A percentile compares a stretch with the other conserved stretches of the same genome.
Conservation (phyloP, 176 grass and related monocot species). For the Musa beccarii region DNA sequence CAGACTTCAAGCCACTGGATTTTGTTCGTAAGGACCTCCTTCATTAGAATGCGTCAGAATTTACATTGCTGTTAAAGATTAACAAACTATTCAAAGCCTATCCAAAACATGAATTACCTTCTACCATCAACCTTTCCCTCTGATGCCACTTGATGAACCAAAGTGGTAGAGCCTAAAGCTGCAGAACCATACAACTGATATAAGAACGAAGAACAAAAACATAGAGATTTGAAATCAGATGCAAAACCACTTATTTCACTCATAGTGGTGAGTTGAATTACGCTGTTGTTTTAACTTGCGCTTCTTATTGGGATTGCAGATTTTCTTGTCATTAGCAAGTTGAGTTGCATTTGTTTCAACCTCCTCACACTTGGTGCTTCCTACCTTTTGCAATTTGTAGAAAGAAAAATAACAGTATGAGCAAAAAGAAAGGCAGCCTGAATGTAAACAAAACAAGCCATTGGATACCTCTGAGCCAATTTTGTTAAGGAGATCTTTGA, state of each 20-base stretch:
- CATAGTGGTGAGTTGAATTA: constrained; percentile 11
- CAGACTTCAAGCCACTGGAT: not conserved
- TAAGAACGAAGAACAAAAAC: not conserved
- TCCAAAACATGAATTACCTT: constrained; percentile 19
- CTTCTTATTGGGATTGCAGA: constrained; percentile 37
- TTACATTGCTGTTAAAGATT: not conserved
- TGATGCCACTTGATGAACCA: not conserved
- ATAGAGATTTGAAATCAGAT: not conserved
- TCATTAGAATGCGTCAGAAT: not conserved
- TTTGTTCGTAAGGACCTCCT: constrained; percentile 49
- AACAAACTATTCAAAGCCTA: not conserved
- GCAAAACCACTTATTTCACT: constrained; percentile 1
- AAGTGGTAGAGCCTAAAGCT: constrained; percentile 37
- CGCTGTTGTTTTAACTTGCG: constrained; percentile 34
- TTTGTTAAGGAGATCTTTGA: not conserved
- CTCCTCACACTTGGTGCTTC: constrained; percentile 1
- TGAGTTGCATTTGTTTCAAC: constrained; percentile 16
- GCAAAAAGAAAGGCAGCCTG: not conserved
- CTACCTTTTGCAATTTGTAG: constrained; percentile 8
- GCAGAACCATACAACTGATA: constrained; percentile 2
- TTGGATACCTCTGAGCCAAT: not conserved
- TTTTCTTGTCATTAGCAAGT: constrained; percentile 8
- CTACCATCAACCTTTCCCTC: constrained; percentile 33
- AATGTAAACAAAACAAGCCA: not conserved
- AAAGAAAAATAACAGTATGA: too few relatives aligned